Evolutionary conservation across 2,329 filamentous ascomycete genomes (phyloP).

Genomic region (Diaporthe capsici): DNA sequence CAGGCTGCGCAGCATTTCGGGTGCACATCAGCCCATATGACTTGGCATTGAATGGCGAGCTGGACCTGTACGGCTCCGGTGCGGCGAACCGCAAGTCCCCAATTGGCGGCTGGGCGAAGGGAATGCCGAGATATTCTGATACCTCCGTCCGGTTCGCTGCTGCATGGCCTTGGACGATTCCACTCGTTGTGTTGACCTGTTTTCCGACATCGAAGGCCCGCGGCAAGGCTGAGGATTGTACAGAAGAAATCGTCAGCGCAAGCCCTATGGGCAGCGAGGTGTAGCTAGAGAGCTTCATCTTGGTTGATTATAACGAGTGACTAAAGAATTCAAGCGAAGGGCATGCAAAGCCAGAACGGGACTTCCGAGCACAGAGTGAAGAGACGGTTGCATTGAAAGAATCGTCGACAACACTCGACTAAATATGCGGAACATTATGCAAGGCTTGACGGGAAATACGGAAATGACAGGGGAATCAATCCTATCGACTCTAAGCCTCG

Average conservation of each 20-base stretch:
- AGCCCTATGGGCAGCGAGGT: background rate
- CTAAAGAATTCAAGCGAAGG: background rate
- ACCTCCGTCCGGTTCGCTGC: constrained; percentile 10
- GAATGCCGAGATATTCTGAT: constrained; percentile 36
- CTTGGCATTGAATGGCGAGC: background rate
- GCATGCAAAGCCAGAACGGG: background rate
- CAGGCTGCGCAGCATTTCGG: background rate
- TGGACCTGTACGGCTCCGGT: constrained; percentile 1
- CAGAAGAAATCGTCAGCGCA: background rate
- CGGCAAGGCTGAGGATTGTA: background rate
- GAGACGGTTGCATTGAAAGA: background rate
- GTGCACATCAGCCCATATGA: constrained; percentile 20
- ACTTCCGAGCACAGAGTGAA: background rate
- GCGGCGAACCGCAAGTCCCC: constrained; percentile 26
- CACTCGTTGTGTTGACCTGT: constrained; percentile 20
- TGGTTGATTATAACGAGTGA: background rate
- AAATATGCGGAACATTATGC: background rate
- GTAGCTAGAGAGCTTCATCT: background rate
- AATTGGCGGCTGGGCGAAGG: constrained; percentile 26
- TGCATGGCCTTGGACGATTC: constrained; percentile 28
- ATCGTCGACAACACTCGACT: background rate
- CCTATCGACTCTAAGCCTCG: constrained; percentile 3
- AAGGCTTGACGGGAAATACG: background rate
- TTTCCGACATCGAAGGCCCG: constrained; percentile 5
- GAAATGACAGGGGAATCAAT: background rate